Conservation (phyloP, 2,329 filamentous ascomycete species). For the Hyphodiscus sp. region DNA sequence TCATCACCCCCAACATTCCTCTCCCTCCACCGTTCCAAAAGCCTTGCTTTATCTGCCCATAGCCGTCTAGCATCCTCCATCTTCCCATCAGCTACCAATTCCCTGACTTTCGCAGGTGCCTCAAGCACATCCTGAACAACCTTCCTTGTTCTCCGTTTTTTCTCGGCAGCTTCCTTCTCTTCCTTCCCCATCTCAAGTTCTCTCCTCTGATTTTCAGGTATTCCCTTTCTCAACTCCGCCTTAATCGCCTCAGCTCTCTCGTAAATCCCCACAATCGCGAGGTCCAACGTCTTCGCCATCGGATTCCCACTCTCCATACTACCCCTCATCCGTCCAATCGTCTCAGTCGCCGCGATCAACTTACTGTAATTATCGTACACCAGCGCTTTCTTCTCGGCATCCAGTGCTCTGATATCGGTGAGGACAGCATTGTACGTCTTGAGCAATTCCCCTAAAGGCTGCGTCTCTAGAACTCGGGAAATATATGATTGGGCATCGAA, state of each 20-base stretch:
- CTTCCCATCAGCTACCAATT: slow-evolving; percentile 52
- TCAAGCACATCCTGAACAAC: slow-evolving; percentile 23
- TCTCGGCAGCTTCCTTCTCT: slow-evolving; percentile 29
- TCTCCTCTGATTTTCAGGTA: slow-evolving; percentile 44
- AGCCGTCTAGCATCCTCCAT: slow-evolving; percentile 53
- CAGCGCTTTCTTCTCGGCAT: slow-evolving; percentile 92
- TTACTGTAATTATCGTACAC: slow-evolving; percentile 99
- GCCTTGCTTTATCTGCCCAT: slow-evolving; percentile 19
- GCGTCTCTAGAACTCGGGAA: slow-evolving; percentile 50
- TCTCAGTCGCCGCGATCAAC: slow-evolving; percentile 92
- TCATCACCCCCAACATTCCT: slow-evolving; percentile 29
- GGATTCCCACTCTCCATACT: slow-evolving; percentile 77
- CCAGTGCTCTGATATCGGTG: slow-evolving; percentile 78
- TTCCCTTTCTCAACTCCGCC: slow-evolving; percentile 20
- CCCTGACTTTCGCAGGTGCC: slow-evolving; percentile 40
- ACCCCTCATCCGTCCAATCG: slow-evolving; percentile 80
- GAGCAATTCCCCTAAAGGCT: slow-evolving; percentile 62
- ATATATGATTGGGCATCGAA: slow-evolving; percentile 73
- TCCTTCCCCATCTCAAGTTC: slow-evolving; percentile 54
- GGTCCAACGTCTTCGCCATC: slow-evolving; percentile 63
- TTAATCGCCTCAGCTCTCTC: slow-evolving; percentile 28
- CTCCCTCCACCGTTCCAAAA: slow-evolving; percentile 28
- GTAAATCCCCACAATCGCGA: slow-evolving; percentile 70
- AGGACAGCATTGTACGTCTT: slow-evolving; percentile 64
- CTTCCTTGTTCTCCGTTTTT: slow-evolving; percentile 13